Percentiles rank a stretch among this genome's conserved stretches.
Conservation (phyloP, 2,329 filamentous ascomycete species). For the Fusarium sp. region DNA sequence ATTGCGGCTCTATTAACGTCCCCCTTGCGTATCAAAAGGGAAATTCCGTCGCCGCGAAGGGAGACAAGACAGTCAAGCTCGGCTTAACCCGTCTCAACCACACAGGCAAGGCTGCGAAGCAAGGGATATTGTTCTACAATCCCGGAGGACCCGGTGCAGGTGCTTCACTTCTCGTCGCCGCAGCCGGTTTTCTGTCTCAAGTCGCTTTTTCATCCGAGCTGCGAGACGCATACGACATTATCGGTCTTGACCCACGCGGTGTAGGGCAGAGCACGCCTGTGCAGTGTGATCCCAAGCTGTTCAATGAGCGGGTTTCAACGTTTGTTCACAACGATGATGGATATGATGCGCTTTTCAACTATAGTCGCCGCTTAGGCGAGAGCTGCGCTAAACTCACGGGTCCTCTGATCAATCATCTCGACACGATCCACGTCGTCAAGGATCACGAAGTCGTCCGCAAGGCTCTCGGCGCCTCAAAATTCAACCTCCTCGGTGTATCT, state of each 20-base stretch:
- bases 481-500: conserved; percentile 55
- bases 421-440: conserved; percentile 43
- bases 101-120: conserved; percentile 31
- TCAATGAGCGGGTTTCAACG: conserved; percentile 32
- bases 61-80: conserved; percentile 26
- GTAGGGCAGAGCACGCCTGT: conserved; percentile 59
- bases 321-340: conserved; percentile 12
- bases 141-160: conserved; percentile 43
- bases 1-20: conserved; percentile 37
- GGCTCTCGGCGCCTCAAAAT: conserved; percentile 41
- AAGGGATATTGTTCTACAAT: conserved; percentile 41
- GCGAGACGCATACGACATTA: conserved; percentile 56
- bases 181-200: conserved; percentile 18
- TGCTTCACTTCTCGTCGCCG: conserved; percentile 20
- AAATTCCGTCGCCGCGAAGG: conserved; percentile 28
- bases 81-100: conserved; percentile 28
- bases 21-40: conserved; percentile 37
- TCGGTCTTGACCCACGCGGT: conserved; percentile 62
- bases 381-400: conserved; percentile 45
- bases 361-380: conserved; percentile 36
- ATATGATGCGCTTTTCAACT: conserved; percentile 29
- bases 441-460: conserved; percentile 44
- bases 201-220: conserved; percentile 34
- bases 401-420: conserved; percentile 43
- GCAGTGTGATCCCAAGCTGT: conserved; percentile 55